Conservation (phyloP, 2,329 filamentous ascomycete species). For the Aspergillus latus region DNA sequence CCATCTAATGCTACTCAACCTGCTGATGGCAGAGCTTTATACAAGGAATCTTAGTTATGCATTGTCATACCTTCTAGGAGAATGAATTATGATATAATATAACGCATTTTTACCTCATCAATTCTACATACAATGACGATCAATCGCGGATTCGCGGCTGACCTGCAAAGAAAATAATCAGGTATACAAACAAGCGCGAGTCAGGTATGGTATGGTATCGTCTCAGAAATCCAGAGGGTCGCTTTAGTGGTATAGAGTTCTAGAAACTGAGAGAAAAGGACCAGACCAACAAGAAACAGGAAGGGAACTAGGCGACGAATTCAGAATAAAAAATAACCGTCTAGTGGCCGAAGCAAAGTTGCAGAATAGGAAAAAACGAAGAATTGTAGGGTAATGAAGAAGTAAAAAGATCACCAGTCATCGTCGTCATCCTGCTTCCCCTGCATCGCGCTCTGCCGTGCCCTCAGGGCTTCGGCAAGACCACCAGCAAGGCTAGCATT, state of each 20-base stretch:
- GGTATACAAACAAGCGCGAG: slow-evolving; percentile 10
- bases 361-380: slow-evolving; percentile 18
- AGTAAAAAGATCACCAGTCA: slow-evolving; percentile 57
- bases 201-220: not conserved
- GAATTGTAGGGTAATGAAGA: slow-evolving; percentile 13
- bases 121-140: slow-evolving; percentile 1
- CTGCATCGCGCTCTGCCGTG: slow-evolving; percentile 74
- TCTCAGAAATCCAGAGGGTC: not conserved
- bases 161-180: not conserved
- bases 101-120: slow-evolving; percentile 4
- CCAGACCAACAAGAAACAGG: slow-evolving; percentile 8
- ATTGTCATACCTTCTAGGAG: too few species aligned
- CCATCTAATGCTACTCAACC: too few species aligned
- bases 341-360: slow-evolving; percentile 20
- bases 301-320: slow-evolving; percentile 18
- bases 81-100: not conserved
- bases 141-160: not conserved
- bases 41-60: not conserved
- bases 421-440: slow-evolving; percentile 61
- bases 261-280: slow-evolving; percentile 10
- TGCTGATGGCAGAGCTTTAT: not conserved
- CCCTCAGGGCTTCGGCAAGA: slow-evolving; percentile 74
- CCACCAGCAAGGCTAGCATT: slow-evolving; percentile 68
- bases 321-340: slow-evolving; percentile 1
- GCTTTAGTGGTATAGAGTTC: slow-evolving; percentile 8